These are phyloP conservation scores for Meripilus lineatus DNA, from an alignment of 1,284 basidiomycete genomes.

Conservation along the genomic window DNA sequence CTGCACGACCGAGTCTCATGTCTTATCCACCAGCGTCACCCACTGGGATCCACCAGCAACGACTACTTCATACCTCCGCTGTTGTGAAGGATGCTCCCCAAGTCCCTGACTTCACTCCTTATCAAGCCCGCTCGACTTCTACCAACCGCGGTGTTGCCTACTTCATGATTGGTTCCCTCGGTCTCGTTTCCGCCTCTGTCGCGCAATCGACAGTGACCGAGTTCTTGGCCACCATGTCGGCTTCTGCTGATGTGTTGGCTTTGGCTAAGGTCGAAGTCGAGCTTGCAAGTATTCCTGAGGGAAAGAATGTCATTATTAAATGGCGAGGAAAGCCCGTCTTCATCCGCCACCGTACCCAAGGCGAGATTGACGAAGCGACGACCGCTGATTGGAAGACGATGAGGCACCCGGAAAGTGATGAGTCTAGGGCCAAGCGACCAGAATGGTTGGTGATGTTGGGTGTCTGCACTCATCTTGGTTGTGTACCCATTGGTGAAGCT, in stretches of 20 bases:
- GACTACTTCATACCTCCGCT: conserved; percentile 71
- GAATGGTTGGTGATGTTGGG: conserved; percentile 99
- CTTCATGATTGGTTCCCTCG: conserved; percentile 96
- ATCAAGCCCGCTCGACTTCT: conserved; percentile 69
- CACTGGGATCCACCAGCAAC: conserved; percentile 56
- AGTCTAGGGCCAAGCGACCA: conserved; percentile 86
- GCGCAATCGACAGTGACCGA: conserved; percentile 95
- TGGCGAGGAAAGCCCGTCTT: conserved; percentile 99
- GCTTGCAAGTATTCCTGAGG: conserved; percentile 88
- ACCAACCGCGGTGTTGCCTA: conserved; percentile 88
- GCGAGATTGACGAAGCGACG: conserved; percentile 95
- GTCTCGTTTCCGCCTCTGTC: conserved; percentile 89
- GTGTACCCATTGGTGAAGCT: conserved; percentile 97
- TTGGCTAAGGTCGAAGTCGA: conserved; percentile 98
- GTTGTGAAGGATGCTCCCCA: conserved; percentile 60
- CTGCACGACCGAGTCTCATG: conserved; percentile 9
- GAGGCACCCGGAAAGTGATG: conserved; percentile 92
- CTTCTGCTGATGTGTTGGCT: conserved; percentile 96
- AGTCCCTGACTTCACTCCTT: conserved; percentile 87
- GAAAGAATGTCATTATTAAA: conserved; percentile 97
- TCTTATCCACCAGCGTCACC: conserved; percentile 50
- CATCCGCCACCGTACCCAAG: conserved; percentile 92
- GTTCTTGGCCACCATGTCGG: conserved; percentile 94
- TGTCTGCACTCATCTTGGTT: conserved; percentile 98
- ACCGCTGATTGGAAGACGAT: conserved; percentile 79